A percentile compares a stretch with the other conserved stretches of the same genome.
phyloP scores from a whole-genome alignment of 176 grass and related monocot species.

The Oryza nivara region DNA sequence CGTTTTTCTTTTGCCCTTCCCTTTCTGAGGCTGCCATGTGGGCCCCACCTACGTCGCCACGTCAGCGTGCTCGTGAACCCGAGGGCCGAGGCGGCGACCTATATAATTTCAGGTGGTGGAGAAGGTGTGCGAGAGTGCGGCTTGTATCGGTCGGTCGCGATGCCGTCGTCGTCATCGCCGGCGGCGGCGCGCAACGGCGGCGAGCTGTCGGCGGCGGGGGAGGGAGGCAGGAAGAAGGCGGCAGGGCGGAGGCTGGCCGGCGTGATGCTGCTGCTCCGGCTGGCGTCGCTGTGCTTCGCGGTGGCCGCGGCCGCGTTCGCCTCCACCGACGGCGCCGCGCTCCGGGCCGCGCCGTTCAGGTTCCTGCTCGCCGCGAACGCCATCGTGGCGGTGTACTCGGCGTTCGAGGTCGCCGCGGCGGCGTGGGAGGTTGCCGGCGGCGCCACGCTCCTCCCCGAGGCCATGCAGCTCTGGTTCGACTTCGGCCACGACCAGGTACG shows the following conservation, averaged over 20 bases:
- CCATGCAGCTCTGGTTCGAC: conserved; percentile 90
- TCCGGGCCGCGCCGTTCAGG: conserved; percentile 47
- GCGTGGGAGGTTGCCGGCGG: conserved; percentile 63
- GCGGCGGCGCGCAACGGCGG: background rate
- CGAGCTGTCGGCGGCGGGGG: background rate
- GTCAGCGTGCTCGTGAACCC: conserved; percentile 37
- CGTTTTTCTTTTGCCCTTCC: background rate
- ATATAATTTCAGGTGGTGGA: conserved; percentile 6
- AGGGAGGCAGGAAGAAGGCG: background rate
- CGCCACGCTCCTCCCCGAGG: conserved; percentile 66
- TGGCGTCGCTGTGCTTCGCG: conserved; percentile 30
- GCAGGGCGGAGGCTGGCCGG: background rate
- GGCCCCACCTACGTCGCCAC: background rate
- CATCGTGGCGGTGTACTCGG: conserved; percentile 74
- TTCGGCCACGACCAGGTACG: conserved; percentile 87
- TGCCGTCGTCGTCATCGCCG: conserved; percentile 19
- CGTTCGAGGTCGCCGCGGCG: conserved; percentile 58
- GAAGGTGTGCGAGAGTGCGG: background rate
- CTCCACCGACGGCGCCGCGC: conserved; percentile 12
- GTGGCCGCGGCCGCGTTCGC: conserved; percentile 34
- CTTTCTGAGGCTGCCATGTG: background rate
- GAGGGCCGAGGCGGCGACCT: background rate
- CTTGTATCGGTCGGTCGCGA: background rate
- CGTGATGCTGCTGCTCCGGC: conserved; percentile 36
- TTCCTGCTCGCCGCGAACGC: conserved; percentile 76